Conservation (phyloP, 331 rosid genomes). For the Erythrophleum ivorense region DNA sequence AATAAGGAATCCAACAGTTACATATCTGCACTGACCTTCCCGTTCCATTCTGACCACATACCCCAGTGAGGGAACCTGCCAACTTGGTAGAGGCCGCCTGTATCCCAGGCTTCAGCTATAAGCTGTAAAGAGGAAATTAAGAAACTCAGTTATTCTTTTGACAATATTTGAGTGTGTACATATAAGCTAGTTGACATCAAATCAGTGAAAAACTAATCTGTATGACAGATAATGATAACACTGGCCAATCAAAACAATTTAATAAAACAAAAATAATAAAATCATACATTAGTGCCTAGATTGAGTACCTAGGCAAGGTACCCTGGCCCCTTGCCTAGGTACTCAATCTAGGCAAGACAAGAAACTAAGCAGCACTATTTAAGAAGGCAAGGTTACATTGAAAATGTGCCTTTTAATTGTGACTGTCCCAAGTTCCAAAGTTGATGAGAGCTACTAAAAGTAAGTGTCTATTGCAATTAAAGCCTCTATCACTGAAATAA, state of each 20-base stretch:
- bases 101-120: constrained; percentile 99
- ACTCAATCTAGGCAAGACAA: constrained; percentile 23
- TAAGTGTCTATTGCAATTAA: not conserved
- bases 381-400: constrained; percentile 3
- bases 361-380: constrained; percentile 23
- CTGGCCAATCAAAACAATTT: constrained; percentile 42
- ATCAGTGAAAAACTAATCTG: constrained; percentile 34
- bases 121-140: constrained; percentile 61
- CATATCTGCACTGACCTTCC: constrained; percentile 71
- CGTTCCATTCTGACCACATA: constrained; percentile 99
- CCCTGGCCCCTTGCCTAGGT: not conserved
- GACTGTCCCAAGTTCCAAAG: not conserved
- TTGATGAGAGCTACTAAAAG: not conserved
- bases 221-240: constrained; percentile 24
- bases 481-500: not conserved
- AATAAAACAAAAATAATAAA: not conserved
- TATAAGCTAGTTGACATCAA: constrained; percentile 34
- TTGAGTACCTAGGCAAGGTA: not conserved
- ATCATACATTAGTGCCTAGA: not conserved
- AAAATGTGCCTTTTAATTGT: not conserved
- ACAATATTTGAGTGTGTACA: not conserved
- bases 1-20: constrained; percentile 30
- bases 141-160: constrained; percentile 11
- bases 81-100: constrained; percentile 97
- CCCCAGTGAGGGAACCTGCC: constrained; percentile 97